Conservation (phyloP, 371 early-diverging fungal genomes). For the Circinella minor region DNA sequence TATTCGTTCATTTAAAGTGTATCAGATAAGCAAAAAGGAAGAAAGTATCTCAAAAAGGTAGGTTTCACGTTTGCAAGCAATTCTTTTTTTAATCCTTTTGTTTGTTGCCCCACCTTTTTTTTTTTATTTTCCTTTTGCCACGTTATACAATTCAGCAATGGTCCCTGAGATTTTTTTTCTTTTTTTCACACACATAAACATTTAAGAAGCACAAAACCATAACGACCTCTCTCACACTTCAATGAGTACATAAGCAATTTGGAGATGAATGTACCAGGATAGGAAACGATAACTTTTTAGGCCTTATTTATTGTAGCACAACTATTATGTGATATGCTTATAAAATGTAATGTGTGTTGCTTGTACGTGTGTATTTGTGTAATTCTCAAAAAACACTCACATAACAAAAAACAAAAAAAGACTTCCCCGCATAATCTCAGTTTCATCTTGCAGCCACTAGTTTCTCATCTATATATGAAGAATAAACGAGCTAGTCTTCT, state of each 20-base stretch:
- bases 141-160: background rate
- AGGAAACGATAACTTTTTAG: conserved; percentile 1
- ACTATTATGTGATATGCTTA: background rate
- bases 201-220: background rate
- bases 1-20: background rate
- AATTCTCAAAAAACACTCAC: background rate
- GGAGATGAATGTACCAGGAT: background rate
- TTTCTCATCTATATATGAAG: background rate
- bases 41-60: background rate
- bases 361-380: too few relatives aligned
- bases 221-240: background rate
- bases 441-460: conserved; percentile 8
- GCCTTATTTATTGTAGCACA: background rate
- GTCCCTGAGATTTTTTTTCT: background rate
- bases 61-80: background rate
- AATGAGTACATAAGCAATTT: background rate
- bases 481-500: too few relatives aligned
- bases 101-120: conserved; percentile 1
- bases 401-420: too few relatives aligned
- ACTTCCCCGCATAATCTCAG: conserved; percentile 9
- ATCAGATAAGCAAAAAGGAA: conserved; percentile 8
- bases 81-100: background rate
- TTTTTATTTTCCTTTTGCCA: background rate
- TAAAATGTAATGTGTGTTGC: too few relatives aligned
- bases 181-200: background rate